Percentiles rank a stretch among this genome's conserved stretches.
These are phyloP conservation scores for Pythium rhizo-oryzae DNA, from an alignment of 352 stramenopile species.

Conservation along the genomic window DNA sequence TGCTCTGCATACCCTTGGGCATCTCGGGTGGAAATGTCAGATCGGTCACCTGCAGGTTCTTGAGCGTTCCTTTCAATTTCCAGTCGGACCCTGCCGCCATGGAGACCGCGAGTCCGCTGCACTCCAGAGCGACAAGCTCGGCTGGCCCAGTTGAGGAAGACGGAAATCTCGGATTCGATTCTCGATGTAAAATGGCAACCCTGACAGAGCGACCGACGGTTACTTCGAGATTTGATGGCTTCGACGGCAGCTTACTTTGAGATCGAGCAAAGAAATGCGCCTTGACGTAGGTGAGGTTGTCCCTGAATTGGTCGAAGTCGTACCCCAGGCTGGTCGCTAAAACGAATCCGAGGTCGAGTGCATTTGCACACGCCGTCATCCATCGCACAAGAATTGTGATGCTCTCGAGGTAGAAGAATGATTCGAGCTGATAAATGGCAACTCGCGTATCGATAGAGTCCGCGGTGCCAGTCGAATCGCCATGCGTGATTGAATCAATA, in stretches of 20 bases:
- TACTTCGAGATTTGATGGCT: constrained; percentile 29
- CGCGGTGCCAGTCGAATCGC: not conserved
- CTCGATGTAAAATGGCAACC: constrained; percentile 32
- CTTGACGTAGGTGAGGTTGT: constrained; percentile 57
- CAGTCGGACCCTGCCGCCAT: constrained; percentile 7
- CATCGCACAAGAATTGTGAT: constrained; percentile 45
- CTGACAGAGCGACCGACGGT: constrained; percentile 27
- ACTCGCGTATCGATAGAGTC: constrained; percentile 19
- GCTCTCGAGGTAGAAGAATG: constrained; percentile 50
- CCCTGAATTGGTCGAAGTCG: constrained; percentile 48
- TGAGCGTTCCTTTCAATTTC: constrained; percentile 61
- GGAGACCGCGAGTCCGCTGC: constrained; percentile 21
- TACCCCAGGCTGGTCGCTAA: constrained; percentile 71
- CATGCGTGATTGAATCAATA: constrained; percentile 21
- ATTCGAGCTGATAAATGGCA: constrained; percentile 40
- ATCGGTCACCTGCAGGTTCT: constrained; percentile 75
- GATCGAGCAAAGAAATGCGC: constrained; percentile 27
- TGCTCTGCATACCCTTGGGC: constrained; percentile 30
- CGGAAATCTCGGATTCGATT: constrained; percentile 13
- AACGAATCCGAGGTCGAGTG: constrained; percentile 64
- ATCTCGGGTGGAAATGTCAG: constrained; percentile 48
- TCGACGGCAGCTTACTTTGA: constrained; percentile 15
- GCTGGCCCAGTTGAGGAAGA: constrained; percentile 18
- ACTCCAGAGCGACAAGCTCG: constrained; percentile 28
- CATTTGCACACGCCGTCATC: constrained; percentile 41